phyloP scores from a whole-genome alignment of 805 yeast species.

The Dipodascus albidus region DNA sequence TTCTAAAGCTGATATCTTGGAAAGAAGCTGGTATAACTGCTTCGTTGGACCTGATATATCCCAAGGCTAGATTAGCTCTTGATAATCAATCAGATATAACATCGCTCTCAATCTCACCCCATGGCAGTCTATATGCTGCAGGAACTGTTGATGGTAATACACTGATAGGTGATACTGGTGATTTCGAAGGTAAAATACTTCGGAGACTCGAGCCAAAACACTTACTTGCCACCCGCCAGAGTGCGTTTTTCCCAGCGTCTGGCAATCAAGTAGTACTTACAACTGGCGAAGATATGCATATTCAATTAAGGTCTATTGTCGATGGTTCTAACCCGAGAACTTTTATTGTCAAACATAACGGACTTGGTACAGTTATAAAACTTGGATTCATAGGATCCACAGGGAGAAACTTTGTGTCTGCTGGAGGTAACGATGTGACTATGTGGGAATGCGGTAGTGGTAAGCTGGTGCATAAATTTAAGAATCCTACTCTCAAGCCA shows the following conservation, averaged over 20 bases:
- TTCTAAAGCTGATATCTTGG: slow-evolving; percentile 3
- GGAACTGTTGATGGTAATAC: slow-evolving; percentile 30
- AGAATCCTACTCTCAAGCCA: slow-evolving; percentile 16
- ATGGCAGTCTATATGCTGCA: slow-evolving; percentile 19
- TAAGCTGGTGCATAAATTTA: slow-evolving; percentile 30
- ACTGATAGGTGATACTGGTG: slow-evolving; percentile 14
- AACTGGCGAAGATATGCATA: slow-evolving; percentile 44
- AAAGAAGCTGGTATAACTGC: slow-evolving; percentile 3
- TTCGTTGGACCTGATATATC: slow-evolving; percentile 2
- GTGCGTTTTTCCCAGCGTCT: slow-evolving; percentile 46
- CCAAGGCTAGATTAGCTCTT: slow-evolving; percentile 1
- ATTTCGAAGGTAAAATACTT: slow-evolving; percentile 7
- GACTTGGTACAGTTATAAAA: slow-evolving; percentile 39
- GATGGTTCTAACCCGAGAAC: slow-evolving; percentile 40
- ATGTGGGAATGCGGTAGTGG: slow-evolving; percentile 68
- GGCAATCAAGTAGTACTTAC: slow-evolving; percentile 44
- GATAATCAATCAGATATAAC: slow-evolving; percentile 18
- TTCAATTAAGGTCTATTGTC: slow-evolving; percentile 49
- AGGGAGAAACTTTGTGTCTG: slow-evolving; percentile 56
- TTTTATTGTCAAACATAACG: slow-evolving; percentile 23
- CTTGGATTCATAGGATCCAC: slow-evolving; percentile 43
- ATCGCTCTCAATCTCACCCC: slow-evolving; percentile 26
- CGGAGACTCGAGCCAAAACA: slow-evolving; percentile 35
- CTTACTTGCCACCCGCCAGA: slow-evolving; percentile 31
- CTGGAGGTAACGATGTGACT: slow-evolving; percentile 41